phyloP scores from a whole-genome alignment of 2,329 filamentous ascomycete genomes.

The Zalaria obscura region DNA sequence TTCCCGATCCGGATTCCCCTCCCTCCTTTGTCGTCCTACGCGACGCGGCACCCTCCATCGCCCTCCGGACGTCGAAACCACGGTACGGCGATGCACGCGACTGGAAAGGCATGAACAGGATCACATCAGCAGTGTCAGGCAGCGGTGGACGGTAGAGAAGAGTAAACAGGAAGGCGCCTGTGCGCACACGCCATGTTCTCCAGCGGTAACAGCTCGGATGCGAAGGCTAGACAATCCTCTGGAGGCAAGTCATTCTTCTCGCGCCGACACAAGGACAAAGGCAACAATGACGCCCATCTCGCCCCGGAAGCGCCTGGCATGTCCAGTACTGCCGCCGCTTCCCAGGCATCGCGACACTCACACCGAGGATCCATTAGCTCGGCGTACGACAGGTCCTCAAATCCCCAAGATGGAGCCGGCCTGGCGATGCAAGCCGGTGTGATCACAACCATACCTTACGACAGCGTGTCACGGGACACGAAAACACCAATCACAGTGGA shows the following conservation, averaged over 20 bases:
- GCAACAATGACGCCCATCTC: constrained; percentile 47
- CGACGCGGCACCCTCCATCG: not conserved
- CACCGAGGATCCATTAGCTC: constrained; percentile 44
- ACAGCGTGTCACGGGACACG: constrained; percentile 49
- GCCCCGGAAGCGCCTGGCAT: constrained; percentile 44
- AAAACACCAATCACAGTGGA: constrained; percentile 61
- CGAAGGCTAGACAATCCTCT: constrained; percentile 72
- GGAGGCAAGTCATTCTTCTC: constrained; percentile 78
- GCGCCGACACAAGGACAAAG: constrained; percentile 62
- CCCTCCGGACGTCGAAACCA: not conserved
- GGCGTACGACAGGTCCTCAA: constrained; percentile 9
- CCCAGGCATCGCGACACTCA: constrained; percentile 51
- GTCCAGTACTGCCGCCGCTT: constrained; percentile 48
- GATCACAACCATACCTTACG: constrained; percentile 80
- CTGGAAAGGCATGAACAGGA: not conserved
- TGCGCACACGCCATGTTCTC: constrained; percentile 17
- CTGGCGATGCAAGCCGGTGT: constrained; percentile 66
- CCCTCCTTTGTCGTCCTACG: not conserved
- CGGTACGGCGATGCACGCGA: not conserved
- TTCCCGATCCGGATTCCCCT: not conserved
- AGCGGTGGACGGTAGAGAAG: not conserved
- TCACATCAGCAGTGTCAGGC: not conserved
- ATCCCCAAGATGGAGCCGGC: constrained; percentile 26
- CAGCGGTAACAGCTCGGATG: constrained; percentile 46
- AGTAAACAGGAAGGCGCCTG: not conserved